Base-by-base conservation (phyloP, 148 eudicot genomes). In the Rhododendron vialii region DNA sequence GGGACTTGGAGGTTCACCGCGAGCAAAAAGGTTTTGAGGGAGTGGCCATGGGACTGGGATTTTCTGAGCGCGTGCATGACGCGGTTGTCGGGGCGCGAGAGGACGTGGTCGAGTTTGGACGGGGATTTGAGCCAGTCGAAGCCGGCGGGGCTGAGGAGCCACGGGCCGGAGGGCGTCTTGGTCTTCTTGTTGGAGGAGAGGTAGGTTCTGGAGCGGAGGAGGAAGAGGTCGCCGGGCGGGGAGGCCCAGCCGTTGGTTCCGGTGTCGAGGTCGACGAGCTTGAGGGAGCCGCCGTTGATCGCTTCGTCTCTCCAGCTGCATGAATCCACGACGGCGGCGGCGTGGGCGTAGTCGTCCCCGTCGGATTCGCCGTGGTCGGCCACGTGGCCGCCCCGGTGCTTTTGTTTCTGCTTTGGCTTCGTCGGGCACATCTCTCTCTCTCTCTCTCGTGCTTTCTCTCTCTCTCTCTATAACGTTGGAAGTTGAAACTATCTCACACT, bases 241-340 rank as follows among this genome's bases (percentile, higher is more conserved):
- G 98, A 93, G 1, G 95, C 94, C 98, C 98, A 94, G 81, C 98
- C 98, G 86, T 94, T 94, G 88, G 91, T 87, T 86, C 98, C 95
- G 1, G 85, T 88, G 75, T 92, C 57, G 5, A 93, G 92, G 90
- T 93, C 94, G 35, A 95, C 96, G 89, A 80, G 94, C 53, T 88
- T 89, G 12, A 94, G 83, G 5, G 98, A 93, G 83, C 98, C 98
- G 36, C 94, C 90, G 86, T 84, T 89, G 82, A 94, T 88, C 0
- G 92, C 89, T 48, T 92, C 94, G 59, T 93, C 88, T 24, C 92
- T 86, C 98, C 98, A 95, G 73, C 90, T 41, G 43, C 43, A 41
- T 41, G 43, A 53, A 13, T 89, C 1, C 22, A 63, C n/a, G 71
- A 11, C 33, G 69, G 35, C 33, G 17, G 73, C 86, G 53, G n/a